phyloP scores from a whole-genome alignment of 441 rosid genomes.

The Euphorbia corollata region DNA sequence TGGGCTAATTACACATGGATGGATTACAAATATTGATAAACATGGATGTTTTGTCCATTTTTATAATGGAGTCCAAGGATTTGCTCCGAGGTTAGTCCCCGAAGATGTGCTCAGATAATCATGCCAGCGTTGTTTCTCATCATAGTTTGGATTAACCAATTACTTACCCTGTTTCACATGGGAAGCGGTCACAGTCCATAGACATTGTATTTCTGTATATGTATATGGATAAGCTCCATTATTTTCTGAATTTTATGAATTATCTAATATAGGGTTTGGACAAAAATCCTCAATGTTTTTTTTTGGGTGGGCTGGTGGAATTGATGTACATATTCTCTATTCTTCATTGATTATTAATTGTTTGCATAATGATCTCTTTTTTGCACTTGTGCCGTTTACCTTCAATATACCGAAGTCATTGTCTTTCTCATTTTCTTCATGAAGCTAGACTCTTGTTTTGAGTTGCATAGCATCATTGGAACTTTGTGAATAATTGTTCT shows the following conservation, averaged over 20 bases:
- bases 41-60: conserved; percentile 95
- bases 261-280: neutral
- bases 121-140: neutral
- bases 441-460: conserved; percentile 1
- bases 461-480: conserved; percentile 9
- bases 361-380: neutral
- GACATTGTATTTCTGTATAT: neutral
- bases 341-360: neutral
- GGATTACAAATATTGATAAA: conserved; percentile 94
- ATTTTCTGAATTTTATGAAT: too few relatives aligned
- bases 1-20: conserved; percentile 86
- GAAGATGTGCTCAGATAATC: conserved; percentile 7
- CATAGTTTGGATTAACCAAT: neutral
- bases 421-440: conserved; percentile 3
- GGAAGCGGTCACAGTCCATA: neutral
- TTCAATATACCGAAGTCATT: conserved; percentile 5
- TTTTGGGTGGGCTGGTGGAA: neutral
- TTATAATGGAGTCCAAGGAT: conserved; percentile 97
- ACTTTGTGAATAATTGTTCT: conserved; percentile 15
- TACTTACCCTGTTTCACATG: too few relatives aligned
- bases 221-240: neutral
- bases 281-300: too few relatives aligned
- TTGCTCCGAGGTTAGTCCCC: conserved; percentile 66
- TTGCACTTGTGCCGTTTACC: neutral
- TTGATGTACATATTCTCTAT: neutral